These are phyloP conservation scores for Vairimorpha apis DNA, from an alignment of 371 early-diverging fungal genomes.

Conservation along the genomic window DNA sequence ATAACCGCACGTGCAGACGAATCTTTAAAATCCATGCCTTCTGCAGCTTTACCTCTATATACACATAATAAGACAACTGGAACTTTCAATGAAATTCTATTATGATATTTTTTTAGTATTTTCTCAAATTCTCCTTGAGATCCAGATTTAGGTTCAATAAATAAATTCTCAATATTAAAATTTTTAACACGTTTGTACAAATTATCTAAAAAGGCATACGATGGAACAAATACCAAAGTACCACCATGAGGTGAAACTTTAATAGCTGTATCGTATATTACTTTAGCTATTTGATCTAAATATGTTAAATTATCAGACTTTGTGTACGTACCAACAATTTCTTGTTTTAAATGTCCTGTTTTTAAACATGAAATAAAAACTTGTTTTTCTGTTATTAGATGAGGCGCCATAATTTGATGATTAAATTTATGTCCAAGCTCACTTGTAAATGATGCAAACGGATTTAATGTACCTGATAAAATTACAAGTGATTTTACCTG, in stretches of 20 bases:
- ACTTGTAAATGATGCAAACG: constrained; percentile 67
- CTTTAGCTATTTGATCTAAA: constrained; percentile 68
- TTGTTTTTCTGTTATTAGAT: constrained; percentile 32
- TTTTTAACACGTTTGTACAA: constrained; percentile 60
- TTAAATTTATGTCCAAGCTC: constrained; percentile 44
- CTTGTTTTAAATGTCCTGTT: constrained; percentile 38
- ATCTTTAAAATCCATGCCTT: constrained; percentile 87
- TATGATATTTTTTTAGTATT: constrained; percentile 62
- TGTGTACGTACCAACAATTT: constrained; percentile 64
- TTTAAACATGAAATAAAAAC: constrained; percentile 37
- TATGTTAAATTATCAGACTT: constrained; percentile 65
- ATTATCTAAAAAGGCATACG: constrained; percentile 64
- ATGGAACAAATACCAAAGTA: constrained; percentile 67
- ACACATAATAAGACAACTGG: constrained; percentile 67
- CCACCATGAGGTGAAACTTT: constrained; percentile 63
- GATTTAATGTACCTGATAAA: constrained; percentile 76
- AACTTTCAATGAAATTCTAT: constrained; percentile 47
- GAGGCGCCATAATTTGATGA: constrained; percentile 47
- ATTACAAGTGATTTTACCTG: constrained; percentile 67
- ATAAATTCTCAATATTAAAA: neutral
- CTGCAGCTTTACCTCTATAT: constrained; percentile 80
- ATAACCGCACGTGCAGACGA: constrained; percentile 76
- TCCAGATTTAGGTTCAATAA: constrained; percentile 48
- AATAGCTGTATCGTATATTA: constrained; percentile 57
- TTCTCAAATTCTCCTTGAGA: constrained; percentile 64